Base-by-base conservation (phyloP, 352 stramenopile species). In the Phytophthora agathidicida region DNA sequence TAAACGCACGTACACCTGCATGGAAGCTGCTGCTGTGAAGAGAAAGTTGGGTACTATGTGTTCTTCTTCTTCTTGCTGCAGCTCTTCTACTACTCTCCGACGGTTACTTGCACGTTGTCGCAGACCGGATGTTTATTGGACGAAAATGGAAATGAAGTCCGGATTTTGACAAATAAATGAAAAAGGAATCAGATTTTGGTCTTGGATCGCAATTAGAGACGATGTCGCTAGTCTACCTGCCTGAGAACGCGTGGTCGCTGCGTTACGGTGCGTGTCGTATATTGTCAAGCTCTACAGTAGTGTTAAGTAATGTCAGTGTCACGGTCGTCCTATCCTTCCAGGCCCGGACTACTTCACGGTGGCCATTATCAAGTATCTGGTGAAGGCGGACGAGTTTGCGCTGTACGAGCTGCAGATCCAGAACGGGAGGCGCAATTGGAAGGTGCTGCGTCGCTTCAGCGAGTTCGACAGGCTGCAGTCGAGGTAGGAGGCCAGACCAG, bases 191-290 rank as follows among this genome's bases (percentile, higher is more conserved):
- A 33, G 5, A 44, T 41, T 33, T 37, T n/a, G n/a, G n/a, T n/a
- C n/a, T 13, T 9, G 22, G 22, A 45, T 43, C 7, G 31, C 16
- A 52, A 42, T 28, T 41, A 28, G n/a, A 13, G 20, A 2, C 14
- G 5, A 92, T 92, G 83, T 75, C 83, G 74, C 77, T 92, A 16
- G 78, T 92, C 42, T 92, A 90, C 53, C 68, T 92, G 9, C 78
- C 78, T 1, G 80, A 90, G 76, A 70, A 69, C 32, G 67, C 71
- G 31, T 92, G 80, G 80, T 92, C 83, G 3, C 68, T 80, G 53
- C 80, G 83, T 32, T 92, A 89, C 46, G 83, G 83, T 90, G 64
- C 44, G 75, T 73, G 10, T 8, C 22, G 13, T 14, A 26, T 14
- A 20, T 38, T 37, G 17, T 35, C 19, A n/a, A 20, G 24, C 32